Evolutionary conservation across 345 rosid genomes (phyloP).

Genomic region (Acer saccharum): DNA sequence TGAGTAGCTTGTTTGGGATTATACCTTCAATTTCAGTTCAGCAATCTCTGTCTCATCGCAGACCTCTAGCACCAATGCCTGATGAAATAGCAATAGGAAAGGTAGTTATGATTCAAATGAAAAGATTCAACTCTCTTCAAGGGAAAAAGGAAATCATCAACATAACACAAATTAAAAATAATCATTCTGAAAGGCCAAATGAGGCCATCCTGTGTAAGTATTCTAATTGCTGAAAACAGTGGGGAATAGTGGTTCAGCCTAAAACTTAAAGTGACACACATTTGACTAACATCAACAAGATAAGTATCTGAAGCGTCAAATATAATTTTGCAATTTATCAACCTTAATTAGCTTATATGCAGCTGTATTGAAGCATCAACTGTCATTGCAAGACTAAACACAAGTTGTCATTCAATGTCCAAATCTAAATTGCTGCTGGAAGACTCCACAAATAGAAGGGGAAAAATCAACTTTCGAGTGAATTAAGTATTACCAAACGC

Average conservation of each 20-base stretch:
- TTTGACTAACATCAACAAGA: not conserved
- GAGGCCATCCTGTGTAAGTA: not conserved
- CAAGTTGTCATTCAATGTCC: not conserved
- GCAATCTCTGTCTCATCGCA: constrained; percentile 97
- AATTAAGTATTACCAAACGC: not conserved
- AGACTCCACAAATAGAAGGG: not conserved
- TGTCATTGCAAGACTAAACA: not conserved
- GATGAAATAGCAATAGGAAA: constrained; percentile 21
- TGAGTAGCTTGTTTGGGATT: constrained; percentile 12
- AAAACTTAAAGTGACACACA: not conserved
- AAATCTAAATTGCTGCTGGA: not conserved
- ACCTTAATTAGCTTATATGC: not conserved
- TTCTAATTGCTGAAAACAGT: not conserved
- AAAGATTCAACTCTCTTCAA: not conserved
- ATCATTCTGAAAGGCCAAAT: not conserved
- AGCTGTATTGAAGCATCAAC: not conserved
- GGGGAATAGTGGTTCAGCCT: not conserved
- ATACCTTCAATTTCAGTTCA: constrained; percentile 88
- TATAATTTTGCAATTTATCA: not conserved
- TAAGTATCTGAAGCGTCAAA: not conserved
- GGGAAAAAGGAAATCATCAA: not conserved
- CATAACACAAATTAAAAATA: not conserved
- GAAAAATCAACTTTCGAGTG: not conserved
- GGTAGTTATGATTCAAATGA: constrained; percentile 18
- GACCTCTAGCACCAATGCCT: constrained; percentile 84